Evolutionary conservation across 2,329 filamentous ascomycete genomes (phyloP).

Genomic region (Colletotrichum phormii): DNA sequence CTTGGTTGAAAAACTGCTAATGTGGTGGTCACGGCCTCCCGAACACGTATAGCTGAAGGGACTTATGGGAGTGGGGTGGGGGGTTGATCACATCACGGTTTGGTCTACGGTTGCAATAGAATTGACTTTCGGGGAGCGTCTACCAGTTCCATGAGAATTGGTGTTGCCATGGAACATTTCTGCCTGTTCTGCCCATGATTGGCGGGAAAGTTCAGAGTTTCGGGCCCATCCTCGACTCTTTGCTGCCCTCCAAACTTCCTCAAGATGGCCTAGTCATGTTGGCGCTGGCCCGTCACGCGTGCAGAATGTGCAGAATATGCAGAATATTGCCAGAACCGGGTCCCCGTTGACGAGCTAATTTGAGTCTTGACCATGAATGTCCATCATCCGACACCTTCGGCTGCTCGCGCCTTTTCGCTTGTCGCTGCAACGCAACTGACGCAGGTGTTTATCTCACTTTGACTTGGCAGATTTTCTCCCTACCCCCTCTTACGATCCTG

Average conservation of each 20-base stretch:
- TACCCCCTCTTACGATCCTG: not conserved
- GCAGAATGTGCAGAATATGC: not conserved
- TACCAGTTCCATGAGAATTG: not conserved
- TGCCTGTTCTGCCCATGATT: not conserved
- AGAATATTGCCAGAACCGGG: not conserved
- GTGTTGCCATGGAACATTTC: not conserved
- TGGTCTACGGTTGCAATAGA: not conserved
- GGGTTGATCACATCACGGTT: not conserved
- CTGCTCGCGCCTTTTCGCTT: not conserved
- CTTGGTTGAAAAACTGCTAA: not conserved
- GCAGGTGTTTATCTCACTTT: not conserved
- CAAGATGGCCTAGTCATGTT: too few relatives aligned
- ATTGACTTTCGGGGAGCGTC: slow-evolving; percentile 14
- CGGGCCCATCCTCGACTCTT: not conserved
- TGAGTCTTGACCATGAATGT: not conserved
- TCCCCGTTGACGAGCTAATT: not conserved
- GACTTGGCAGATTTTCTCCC: slow-evolving; percentile 12
- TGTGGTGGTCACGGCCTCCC: not conserved
- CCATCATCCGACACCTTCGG: not conserved
- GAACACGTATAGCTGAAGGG: slow-evolving; percentile 19
- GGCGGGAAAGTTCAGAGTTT: not conserved
- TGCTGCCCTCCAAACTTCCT: not conserved
- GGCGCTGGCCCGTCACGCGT: not conserved
- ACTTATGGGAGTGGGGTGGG: slow-evolving; percentile 17
- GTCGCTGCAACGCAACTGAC: not conserved